Conservation (phyloP, 1,284 basidiomycete genomes). For the Apiotrichum laibachii region DNA sequence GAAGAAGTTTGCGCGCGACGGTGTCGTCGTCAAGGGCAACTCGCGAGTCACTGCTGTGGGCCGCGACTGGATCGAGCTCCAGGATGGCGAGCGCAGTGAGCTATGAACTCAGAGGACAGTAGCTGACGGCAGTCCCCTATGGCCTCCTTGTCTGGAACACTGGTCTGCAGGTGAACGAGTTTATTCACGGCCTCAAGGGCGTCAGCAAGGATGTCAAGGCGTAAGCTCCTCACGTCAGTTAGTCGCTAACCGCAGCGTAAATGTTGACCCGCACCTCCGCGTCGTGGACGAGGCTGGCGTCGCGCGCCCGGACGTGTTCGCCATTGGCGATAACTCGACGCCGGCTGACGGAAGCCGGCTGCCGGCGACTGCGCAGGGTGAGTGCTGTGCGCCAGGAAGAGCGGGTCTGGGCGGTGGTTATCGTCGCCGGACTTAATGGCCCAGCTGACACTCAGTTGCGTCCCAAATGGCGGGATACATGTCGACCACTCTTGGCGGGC, state of each 20-base stretch:
- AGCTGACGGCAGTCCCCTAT: conserved; percentile 62
- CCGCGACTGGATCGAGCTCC: conserved; percentile 53
- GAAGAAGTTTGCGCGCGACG: conserved; percentile 70
- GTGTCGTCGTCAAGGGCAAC: conserved; percentile 70
- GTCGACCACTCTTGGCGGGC: conserved; percentile 64
- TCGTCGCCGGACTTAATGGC: not conserved
- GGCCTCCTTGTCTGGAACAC: conserved; percentile 85
- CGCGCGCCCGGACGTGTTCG: conserved; percentile 71
- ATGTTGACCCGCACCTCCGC: conserved; percentile 64
- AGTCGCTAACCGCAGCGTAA: conserved; percentile 51
- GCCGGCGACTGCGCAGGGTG: conserved; percentile 73
- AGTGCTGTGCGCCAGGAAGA: not conserved
- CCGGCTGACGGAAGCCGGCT: conserved; percentile 61
- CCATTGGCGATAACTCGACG: conserved; percentile 73
- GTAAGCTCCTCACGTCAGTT: conserved; percentile 48
- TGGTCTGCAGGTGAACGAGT: conserved; percentile 73
- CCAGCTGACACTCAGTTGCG: conserved; percentile 58
- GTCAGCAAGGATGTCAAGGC: conserved; percentile 64
- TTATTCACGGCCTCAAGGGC: conserved; percentile 63
- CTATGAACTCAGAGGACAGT: conserved; percentile 38
- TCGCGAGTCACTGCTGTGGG: conserved; percentile 78
- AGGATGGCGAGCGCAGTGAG: conserved; percentile 45
- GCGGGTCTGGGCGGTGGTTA: not conserved
- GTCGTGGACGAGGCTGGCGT: conserved; percentile 59
- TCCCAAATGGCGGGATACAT: conserved; percentile 75